Evolutionary conservation across 192 early-diverging fungal genomes (phyloP).

Genomic region (Rhizophagus prolifer): DNA sequence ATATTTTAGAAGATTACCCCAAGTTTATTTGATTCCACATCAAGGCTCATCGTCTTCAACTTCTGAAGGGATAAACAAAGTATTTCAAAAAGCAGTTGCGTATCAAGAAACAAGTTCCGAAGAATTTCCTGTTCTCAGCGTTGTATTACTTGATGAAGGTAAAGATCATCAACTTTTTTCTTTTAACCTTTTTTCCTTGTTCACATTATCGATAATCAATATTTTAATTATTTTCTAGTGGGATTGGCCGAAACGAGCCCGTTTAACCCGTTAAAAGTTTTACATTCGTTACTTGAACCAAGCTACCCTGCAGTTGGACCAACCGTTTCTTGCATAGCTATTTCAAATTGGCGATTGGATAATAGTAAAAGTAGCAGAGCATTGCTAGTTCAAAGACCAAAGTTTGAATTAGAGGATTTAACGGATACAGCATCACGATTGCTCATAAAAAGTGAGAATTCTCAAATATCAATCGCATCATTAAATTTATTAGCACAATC

Average conservation of each 20-base stretch:
- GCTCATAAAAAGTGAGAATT: not conserved
- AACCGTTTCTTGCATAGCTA: conserved; percentile 19
- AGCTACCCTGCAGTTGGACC: conserved; percentile 20
- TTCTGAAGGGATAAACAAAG: conserved; percentile 21
- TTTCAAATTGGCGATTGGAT: conserved; percentile 32
- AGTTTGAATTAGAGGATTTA: conserved; percentile 20
- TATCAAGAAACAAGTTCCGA: conserved; percentile 14
- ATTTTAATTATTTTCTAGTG: conserved; percentile 16
- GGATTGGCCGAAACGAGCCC: conserved; percentile 30
- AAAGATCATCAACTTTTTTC: too few species aligned
- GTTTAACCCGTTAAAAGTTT: conserved; percentile 28
- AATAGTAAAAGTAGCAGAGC: conserved; percentile 29
- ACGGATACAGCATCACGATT: not conserved
- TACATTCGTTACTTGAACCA: conserved; percentile 28
- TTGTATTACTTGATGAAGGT: conserved; percentile 15
- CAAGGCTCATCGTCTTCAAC: not conserved
- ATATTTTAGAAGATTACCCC: conserved; percentile 24
- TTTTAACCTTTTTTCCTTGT: too few species aligned
- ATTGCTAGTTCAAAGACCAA: conserved; percentile 17
- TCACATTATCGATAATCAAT: too few species aligned
- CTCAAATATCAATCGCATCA: not conserved
- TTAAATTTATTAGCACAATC: not conserved
- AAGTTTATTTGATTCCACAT: conserved; percentile 3
- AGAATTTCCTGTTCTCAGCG: conserved; percentile 4
- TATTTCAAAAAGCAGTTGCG: conserved; percentile 12